Evolutionary conservation across 129 eudicot species (phyloP), one percentile per base, ranked within the genome.

Genomic region (Pulicaria dysenterica): DNA sequence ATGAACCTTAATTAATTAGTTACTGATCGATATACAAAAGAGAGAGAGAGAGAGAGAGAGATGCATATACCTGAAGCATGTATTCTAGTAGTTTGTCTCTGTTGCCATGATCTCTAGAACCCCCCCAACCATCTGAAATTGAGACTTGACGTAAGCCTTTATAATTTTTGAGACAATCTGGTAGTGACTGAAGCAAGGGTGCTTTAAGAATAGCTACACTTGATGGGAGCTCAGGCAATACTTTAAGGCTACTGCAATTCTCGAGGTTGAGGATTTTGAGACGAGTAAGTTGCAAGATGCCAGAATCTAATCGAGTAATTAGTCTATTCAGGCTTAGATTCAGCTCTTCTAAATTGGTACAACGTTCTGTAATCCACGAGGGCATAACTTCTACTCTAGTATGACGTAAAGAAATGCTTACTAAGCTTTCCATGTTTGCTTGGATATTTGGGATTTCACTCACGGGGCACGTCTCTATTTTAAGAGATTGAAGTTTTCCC

Each of bases 171-270:
- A 31, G 43, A 58, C 7, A 34, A 37, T 58, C 44, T 34, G 16
- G 12, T 3, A 58, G 9, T 10, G 64, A 58, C 8, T 1, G n/a
- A n/a, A n/a, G n/a, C 9, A 40, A 8, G 40, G 19, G 13, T 24
- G 61, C 61, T 17, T 19, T 56, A 8, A 56, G 62, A 31, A 31
- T 10, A 56, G 15, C 6, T 31, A 56, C 24, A 56, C 62, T 56
- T 56, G 62, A 56, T 9, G 62, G 62, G 39, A 56, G 62, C 62
- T 56, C 40, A 4, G 62, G 62, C 40, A 56, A 56, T 24, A 9
- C 40, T 19, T 8, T 14, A 56, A 56, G 62, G 0, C 10, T 7
- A 0, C 3, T 5, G 8, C 62, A 56, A 3, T 0, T 4, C 2
- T 6, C 24, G 7, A 56, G 15, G 15, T 48, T 3, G n/a, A 48